Conservation (phyloP, 2,329 filamentous ascomycete species). For the Fusarium pininemorale region DNA sequence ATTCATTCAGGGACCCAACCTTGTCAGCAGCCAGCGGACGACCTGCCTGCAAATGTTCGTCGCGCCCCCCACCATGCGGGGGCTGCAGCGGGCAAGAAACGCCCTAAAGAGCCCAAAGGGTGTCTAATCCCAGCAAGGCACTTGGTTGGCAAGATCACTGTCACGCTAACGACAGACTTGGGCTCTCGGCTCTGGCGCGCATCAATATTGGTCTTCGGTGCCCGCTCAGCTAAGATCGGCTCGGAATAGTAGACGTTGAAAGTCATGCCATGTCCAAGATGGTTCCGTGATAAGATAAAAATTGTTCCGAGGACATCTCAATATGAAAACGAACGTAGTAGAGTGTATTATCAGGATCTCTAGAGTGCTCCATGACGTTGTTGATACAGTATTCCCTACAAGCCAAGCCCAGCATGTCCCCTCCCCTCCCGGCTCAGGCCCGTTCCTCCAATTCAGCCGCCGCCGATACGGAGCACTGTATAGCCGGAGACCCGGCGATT, state of each 20-base stretch:
- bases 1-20: slow-evolving; percentile 32
- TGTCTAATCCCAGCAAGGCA: slow-evolving; percentile 30
- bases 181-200: background rate
- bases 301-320: background rate
- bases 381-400: background rate
- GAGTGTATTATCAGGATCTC: background rate
- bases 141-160: slow-evolving; percentile 28
- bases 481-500: slow-evolving; percentile 20
- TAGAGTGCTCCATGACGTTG: background rate
- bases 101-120: slow-evolving; percentile 6
- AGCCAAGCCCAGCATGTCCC: slow-evolving; percentile 6
- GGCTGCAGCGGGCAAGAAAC: slow-evolving; percentile 22
- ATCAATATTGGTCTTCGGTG: background rate
- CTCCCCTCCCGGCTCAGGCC: slow-evolving; percentile 3
- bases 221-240: slow-evolving; percentile 9
- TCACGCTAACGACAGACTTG: slow-evolving; percentile 9
- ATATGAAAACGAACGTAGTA: background rate
- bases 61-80: slow-evolving; percentile 32
- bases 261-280: background rate
- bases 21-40: slow-evolving; percentile 26
- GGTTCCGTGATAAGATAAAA: background rate
- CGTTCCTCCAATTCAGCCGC: slow-evolving; percentile 16
- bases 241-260: background rate
- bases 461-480: slow-evolving; percentile 25
- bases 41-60: slow-evolving; percentile 27